These are phyloP conservation scores for Catharanthus roseus DNA, from an alignment of 257 asterid species.

Conservation along the genomic window DNA sequence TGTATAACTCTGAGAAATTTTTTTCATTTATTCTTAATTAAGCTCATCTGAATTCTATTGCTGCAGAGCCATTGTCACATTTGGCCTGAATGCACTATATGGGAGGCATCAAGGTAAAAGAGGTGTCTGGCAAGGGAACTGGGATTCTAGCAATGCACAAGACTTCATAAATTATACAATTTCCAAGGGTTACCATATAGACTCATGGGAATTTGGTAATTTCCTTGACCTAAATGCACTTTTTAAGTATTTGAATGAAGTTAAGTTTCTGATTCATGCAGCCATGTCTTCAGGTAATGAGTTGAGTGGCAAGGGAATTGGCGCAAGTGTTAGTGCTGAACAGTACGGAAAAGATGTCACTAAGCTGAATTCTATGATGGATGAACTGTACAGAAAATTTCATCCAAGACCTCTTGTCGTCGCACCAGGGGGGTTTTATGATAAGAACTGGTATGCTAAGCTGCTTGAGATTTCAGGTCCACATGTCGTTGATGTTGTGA, in stretches of 20 bases:
- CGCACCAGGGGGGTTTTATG: constrained; percentile 96
- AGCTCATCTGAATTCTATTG: not conserved
- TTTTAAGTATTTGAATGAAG: constrained; percentile 6
- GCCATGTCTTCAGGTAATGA: constrained; percentile 64
- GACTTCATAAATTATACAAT: constrained; percentile 68
- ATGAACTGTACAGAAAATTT: constrained; percentile 37
- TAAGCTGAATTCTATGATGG: constrained; percentile 42
- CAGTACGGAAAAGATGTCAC: constrained; percentile 72
- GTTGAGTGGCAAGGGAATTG: constrained; percentile 75
- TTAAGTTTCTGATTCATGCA: not conserved
- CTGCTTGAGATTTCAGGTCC: constrained; percentile 74
- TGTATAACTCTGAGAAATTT: not conserved
- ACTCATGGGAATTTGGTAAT: constrained; percentile 98
- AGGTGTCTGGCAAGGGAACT: constrained; percentile 67
- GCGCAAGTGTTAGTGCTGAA: constrained; percentile 68
- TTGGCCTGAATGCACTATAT: constrained; percentile 83
- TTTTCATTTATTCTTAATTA: not conserved
- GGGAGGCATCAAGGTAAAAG: constrained; percentile 54
- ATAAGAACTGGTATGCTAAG: constrained; percentile 64
- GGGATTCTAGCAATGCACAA: constrained; percentile 69
- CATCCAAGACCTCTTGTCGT: constrained; percentile 42
- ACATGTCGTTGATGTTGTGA: constrained; percentile 39
- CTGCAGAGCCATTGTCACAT: constrained; percentile 68
- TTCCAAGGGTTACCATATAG: constrained; percentile 60
- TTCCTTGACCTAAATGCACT: not conserved